Evolutionary conservation across 2,329 filamentous ascomycete species (phyloP).

Genomic region (Akanthomyces uredinophilus): DNA sequence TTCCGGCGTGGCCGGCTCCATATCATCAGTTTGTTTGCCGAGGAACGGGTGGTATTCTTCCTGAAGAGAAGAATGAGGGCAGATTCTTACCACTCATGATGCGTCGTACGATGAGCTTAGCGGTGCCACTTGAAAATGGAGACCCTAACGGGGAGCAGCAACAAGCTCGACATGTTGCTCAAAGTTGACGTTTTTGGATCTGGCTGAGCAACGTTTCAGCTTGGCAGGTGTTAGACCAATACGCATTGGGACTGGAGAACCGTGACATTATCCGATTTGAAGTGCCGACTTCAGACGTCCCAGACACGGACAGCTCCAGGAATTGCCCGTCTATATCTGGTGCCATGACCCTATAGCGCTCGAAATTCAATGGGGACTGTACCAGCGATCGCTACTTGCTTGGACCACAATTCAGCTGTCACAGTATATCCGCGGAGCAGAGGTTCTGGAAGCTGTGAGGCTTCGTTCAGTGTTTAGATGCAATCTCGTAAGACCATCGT

Average conservation of each 20-base stretch:
- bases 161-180: too few species aligned
- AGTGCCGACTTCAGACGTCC: neutral
- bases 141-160: neutral
- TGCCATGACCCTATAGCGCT: neutral
- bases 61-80: neutral
- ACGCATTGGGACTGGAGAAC: neutral
- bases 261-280: neutral
- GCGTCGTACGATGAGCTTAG: conserved; percentile 3
- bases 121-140: conserved; percentile 4
- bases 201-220: neutral
- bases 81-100: too few species aligned
- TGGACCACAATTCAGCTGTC: neutral
- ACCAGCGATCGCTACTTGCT: neutral
- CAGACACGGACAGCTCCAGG: neutral
- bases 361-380: neutral
- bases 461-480: neutral
- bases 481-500: neutral
- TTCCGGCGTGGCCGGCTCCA: neutral
- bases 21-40: neutral
- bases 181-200: neutral
- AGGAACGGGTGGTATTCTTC: neutral
- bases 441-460: neutral
- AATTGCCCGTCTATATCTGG: neutral
- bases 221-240: neutral
- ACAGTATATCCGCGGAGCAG: neutral